Percentiles rank a stretch among this genome's conserved stretches.
Conservation (phyloP, 768 basidiomycete species). For the Gloeopeniophorella convolvens region DNA sequence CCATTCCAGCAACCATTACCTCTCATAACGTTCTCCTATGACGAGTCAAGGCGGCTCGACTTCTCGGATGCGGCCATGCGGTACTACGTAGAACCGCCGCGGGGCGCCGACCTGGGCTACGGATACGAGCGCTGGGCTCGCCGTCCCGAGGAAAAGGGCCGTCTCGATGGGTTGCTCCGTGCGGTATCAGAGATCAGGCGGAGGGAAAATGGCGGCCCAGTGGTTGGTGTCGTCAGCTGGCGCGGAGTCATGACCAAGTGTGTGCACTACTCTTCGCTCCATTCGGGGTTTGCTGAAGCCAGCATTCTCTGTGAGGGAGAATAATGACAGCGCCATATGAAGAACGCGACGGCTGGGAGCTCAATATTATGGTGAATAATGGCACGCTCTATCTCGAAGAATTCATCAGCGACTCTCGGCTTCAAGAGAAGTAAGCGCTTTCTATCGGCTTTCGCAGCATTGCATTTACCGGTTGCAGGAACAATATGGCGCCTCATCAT, state of each 20-base stretch:
- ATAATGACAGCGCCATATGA: conserved; percentile 82
- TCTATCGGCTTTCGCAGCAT: not conserved
- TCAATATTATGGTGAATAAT: conserved; percentile 75
- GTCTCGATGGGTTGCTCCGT: conserved; percentile 62
- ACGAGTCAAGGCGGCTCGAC: conserved; percentile 44
- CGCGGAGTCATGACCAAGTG: conserved; percentile 83
- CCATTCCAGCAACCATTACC: conserved; percentile 68
- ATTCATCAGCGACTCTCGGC: conserved; percentile 49
- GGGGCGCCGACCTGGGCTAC: conserved; percentile 54
- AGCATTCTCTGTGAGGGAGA: conserved; percentile 39
- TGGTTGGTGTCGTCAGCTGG: conserved; percentile 63
- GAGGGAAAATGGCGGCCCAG: conserved; percentile 31
- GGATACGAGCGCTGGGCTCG: conserved; percentile 72
- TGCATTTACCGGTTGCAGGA: conserved; percentile 35
- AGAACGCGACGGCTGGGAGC: conserved; percentile 67
- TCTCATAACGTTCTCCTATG: conserved; percentile 69
- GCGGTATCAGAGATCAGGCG: conserved; percentile 44
- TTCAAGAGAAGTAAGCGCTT: conserved; percentile 55
- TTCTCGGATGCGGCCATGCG: conserved; percentile 66
- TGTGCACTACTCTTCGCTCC: conserved; percentile 22
- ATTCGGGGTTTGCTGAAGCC: conserved; percentile 18
- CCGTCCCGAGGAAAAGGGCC: conserved; percentile 54
- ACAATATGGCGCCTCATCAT: conserved; percentile 58
- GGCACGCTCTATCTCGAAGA: conserved; percentile 74
- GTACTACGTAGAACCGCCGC: conserved; percentile 66